These are phyloP conservation scores for Prunus yedoensis DNA, from an alignment of 331 rosid species.

Conservation along the genomic window DNA sequence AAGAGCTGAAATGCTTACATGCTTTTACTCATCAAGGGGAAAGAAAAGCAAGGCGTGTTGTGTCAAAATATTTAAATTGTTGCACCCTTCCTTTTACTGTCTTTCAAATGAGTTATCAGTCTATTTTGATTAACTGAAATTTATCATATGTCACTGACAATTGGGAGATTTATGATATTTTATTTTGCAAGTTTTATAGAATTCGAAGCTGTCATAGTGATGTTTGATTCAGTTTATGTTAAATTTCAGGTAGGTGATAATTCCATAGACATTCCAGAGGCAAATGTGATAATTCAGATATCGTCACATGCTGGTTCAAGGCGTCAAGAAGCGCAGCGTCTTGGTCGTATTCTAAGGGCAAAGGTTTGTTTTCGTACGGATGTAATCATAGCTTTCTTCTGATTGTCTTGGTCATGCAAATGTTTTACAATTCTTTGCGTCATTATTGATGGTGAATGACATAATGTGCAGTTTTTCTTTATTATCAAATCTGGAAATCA, in stretches of 20 bases:
- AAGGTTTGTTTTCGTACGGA: constrained; percentile 49
- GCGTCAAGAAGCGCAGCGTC: constrained; percentile 97
- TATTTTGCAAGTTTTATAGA: not conserved
- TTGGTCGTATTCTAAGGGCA: constrained; percentile 98
- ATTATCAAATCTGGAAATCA: not conserved
- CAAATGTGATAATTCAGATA: constrained; percentile 93
- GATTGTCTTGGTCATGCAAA: not conserved
- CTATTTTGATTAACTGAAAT: not conserved
- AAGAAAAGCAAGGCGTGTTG: not conserved
- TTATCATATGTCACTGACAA: not conserved
- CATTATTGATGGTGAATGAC: not conserved
- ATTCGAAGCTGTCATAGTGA: not conserved
- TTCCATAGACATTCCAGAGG: constrained; percentile 95
- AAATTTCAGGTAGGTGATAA: constrained; percentile 89
- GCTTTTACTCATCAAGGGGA: not conserved
- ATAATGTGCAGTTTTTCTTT: not conserved
- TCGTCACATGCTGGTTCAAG: constrained; percentile 99
- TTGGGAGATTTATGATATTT: not conserved
- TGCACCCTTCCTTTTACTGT: not conserved
- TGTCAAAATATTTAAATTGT: not conserved
- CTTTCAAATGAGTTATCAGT: not conserved
- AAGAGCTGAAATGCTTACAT: not conserved
- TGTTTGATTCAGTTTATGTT: constrained; percentile 14
- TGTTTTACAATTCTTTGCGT: not conserved
- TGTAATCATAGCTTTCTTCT: not conserved